A percentile compares a stretch with the other conserved stretches of the same genome.
Conservation (phyloP, 1,284 basidiomycete genomes). For the Sporisorium reilianum region DNA sequence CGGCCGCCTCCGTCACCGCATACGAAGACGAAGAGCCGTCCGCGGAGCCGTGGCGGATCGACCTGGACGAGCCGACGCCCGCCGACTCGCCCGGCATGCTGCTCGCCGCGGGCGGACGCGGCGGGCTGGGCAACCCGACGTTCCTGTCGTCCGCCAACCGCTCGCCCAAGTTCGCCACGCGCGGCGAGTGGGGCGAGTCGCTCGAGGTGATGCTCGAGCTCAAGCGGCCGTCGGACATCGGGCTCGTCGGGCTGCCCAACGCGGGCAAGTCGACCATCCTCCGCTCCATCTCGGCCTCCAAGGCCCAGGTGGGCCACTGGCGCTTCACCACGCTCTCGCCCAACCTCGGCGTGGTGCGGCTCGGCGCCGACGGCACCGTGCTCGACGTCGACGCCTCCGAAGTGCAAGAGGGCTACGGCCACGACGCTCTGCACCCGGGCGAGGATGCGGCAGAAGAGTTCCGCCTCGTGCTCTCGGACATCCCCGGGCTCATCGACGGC, state of each 20-base stretch:
- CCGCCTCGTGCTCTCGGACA: slow-evolving; percentile 95
- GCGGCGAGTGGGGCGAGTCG: slow-evolving; percentile 82
- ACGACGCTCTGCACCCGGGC: neutral
- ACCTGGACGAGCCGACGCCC: slow-evolving; percentile 58
- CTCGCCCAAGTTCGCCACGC: slow-evolving; percentile 71
- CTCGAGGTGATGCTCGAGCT: slow-evolving; percentile 90
- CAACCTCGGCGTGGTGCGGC: slow-evolving; percentile 88
- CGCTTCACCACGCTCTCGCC: slow-evolving; percentile 96
- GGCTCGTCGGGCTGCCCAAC: slow-evolving; percentile 95
- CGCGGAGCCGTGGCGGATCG: slow-evolving; percentile 48
- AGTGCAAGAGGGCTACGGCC: slow-evolving; percentile 41
- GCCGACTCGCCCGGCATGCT: slow-evolving; percentile 56
- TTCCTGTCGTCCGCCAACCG: slow-evolving; percentile 75
- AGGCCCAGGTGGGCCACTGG: slow-evolving; percentile 87
- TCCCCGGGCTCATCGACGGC: slow-evolving; percentile 87
- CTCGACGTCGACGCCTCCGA: slow-evolving; percentile 38
- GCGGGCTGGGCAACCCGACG: slow-evolving; percentile 90
- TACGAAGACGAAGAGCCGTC: slow-evolving; percentile 30
- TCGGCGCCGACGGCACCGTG: slow-evolving; percentile 76
- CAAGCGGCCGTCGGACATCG: slow-evolving; percentile 92
- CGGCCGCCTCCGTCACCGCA: slow-evolving; percentile 45
- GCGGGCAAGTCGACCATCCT: slow-evolving; percentile 83
- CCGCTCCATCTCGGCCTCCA: slow-evolving; percentile 85
- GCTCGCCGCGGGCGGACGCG: slow-evolving; percentile 77
- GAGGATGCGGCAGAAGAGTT: slow-evolving; percentile 73